Evolutionary conservation across 352 stramenopile species (phyloP).

Genomic region (Phytopythium ostracodes): DNA sequence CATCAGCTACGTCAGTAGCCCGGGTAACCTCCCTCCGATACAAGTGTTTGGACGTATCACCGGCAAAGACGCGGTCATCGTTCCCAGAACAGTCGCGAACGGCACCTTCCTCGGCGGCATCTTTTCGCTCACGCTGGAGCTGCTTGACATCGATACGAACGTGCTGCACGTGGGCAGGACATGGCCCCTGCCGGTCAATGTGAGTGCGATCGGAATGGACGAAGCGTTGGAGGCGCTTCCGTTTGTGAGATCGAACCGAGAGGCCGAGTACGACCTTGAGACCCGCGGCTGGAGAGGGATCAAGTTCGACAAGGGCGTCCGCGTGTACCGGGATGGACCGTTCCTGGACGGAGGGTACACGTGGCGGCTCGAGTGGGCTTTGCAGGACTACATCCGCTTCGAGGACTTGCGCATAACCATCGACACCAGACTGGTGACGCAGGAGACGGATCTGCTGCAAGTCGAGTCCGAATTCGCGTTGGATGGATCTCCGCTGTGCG

Average conservation of each 20-base stretch:
- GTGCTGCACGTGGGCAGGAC: constrained; percentile 35
- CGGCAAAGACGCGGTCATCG: constrained; percentile 23
- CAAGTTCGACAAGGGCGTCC: constrained; percentile 72
- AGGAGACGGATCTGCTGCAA: constrained; percentile 52
- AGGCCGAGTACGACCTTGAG: constrained; percentile 54
- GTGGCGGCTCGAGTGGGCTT: constrained; percentile 68
- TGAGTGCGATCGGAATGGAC: constrained; percentile 65
- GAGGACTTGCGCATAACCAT: constrained; percentile 62
- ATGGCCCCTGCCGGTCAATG: constrained; percentile 69
- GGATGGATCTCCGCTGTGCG: constrained; percentile 37
- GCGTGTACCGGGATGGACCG: constrained; percentile 59
- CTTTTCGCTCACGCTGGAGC: constrained; percentile 52
- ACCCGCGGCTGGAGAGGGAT: constrained; percentile 44
- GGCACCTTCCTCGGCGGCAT: constrained; percentile 66
- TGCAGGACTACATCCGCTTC: constrained; percentile 72
- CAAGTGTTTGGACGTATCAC: constrained; percentile 34
- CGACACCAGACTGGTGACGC: constrained; percentile 48
- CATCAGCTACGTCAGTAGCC: constrained; percentile 57
- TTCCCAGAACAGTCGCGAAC: constrained; percentile 47
- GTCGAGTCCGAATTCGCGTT: constrained; percentile 53
- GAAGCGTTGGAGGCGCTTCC: constrained; percentile 61
- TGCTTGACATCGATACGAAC: constrained; percentile 42
- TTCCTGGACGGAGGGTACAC: constrained; percentile 68
- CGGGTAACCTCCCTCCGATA: constrained; percentile 60
- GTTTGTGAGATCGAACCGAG: constrained; percentile 67